Conservation (phyloP, 257 asterid genomes). For the Ehretia macrophylla region DNA sequence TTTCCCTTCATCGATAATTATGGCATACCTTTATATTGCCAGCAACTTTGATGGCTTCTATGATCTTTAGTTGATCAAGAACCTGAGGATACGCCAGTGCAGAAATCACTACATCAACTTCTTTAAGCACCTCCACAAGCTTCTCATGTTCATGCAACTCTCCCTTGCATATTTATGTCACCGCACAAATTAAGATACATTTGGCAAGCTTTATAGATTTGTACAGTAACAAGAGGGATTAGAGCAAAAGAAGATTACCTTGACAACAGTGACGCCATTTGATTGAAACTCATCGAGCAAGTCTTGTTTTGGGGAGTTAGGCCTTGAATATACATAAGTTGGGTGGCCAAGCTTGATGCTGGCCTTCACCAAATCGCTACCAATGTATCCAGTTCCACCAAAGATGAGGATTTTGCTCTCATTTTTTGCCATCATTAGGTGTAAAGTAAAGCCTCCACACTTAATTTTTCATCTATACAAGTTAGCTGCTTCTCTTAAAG, state of each 20-base stretch:
- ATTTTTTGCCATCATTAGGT: constrained; percentile 23
- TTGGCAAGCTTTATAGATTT: background rate
- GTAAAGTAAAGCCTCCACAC: background rate
- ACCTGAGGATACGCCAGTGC: constrained; percentile 43
- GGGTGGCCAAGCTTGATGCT: constrained; percentile 54
- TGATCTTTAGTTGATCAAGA: constrained; percentile 45
- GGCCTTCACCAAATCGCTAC: constrained; percentile 38
- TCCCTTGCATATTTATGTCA: too few species aligned
- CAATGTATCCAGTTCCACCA: constrained; percentile 55
- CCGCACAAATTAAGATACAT: background rate
- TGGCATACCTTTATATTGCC: constrained; percentile 43
- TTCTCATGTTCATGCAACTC: constrained; percentile 38
- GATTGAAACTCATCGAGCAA: constrained; percentile 29
- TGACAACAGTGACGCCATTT: constrained; percentile 34
- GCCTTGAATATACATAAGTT: constrained; percentile 51
- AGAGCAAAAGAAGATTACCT: constrained; percentile 12
- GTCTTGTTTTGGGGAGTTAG: constrained; percentile 25
- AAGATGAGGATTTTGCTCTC: constrained; percentile 35
- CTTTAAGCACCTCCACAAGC: constrained; percentile 33
- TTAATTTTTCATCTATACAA: too few species aligned
- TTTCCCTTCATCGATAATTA: too few species aligned
- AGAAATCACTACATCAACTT: constrained; percentile 52
- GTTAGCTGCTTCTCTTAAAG: too few species aligned
- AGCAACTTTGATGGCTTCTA: constrained; percentile 48
- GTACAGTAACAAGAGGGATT: background rate